Conservation (phyloP, 768 basidiomycete genomes). For the Mycena vitilis region DNA sequence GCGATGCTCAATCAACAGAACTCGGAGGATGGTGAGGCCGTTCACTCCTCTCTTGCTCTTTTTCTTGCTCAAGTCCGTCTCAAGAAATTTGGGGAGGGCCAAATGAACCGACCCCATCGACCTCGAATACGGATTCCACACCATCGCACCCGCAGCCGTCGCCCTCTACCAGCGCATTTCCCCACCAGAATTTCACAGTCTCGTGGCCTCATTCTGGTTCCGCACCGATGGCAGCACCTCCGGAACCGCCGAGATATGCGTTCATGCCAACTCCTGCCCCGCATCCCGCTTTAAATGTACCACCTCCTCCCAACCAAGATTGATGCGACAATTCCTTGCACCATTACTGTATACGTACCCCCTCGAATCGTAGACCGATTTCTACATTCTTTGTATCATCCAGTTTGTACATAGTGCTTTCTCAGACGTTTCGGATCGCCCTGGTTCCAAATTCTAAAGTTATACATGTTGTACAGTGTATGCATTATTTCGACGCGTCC, state of each 20-base stretch:
- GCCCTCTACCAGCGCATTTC: background rate
- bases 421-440: background rate
- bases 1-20: background rate
- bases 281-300: background rate
- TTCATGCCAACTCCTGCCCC: background rate
- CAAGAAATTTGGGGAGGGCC: background rate
- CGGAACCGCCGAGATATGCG: background rate
- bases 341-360: background rate
- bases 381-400: constrained; percentile 2
- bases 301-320: background rate
- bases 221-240: constrained; percentile 19
- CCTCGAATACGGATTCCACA: constrained; percentile 1
- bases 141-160: background rate
- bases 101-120: constrained; percentile 1
- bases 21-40: constrained; percentile 1
- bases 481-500: constrained; percentile 19
- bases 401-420: background rate
- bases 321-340: background rate
- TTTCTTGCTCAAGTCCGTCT: background rate
- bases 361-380: constrained; percentile 1
- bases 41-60: background rate
- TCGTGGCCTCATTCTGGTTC: background rate
- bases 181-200: background rate
- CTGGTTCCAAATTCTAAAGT: constrained; percentile 26
- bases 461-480: constrained; percentile 28